These are phyloP conservation scores for Biscogniauxia mediterranea DNA, from an alignment of 2,329 filamentous ascomycete genomes.

Conservation along the genomic window DNA sequence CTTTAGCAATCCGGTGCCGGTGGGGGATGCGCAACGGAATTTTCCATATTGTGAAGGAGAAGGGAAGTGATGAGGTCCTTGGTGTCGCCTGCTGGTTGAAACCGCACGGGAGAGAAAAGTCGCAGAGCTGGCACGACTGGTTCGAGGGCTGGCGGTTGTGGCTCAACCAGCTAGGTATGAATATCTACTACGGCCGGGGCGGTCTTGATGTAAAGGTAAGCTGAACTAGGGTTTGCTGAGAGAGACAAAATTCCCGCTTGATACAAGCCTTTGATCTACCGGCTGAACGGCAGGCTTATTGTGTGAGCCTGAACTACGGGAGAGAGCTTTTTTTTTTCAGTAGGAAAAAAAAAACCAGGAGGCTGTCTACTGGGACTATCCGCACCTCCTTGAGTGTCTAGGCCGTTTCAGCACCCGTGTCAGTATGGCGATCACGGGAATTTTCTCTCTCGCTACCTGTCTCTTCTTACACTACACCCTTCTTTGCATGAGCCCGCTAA, in stretches of 20 bases:
- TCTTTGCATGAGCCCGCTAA: conserved; percentile 14
- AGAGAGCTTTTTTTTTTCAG: not conserved
- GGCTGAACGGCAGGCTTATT: conserved; percentile 16
- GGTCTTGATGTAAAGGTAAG: conserved; percentile 60
- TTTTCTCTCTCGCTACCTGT: conserved; percentile 3
- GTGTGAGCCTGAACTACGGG: not conserved
- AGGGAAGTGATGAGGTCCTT: conserved; percentile 52
- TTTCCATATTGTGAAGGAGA: conserved; percentile 68
- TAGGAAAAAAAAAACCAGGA: not conserved
- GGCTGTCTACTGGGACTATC: not conserved
- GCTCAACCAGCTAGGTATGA: conserved; percentile 64
- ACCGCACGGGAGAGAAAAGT: conserved; percentile 47
- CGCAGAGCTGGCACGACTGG: conserved; percentile 61
- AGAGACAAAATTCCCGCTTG: conserved; percentile 13
- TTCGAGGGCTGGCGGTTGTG: conserved; percentile 65
- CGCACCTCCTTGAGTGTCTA: not conserved
- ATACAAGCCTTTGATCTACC: conserved; percentile 16
- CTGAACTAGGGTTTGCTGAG: conserved; percentile 4
- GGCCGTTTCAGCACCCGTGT: conserved; percentile 21
- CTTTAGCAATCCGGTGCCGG: conserved; percentile 62
- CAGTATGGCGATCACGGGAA: conserved; percentile 17
- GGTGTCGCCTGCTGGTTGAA: conserved; percentile 73
- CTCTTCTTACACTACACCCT: not conserved
- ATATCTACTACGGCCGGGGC: conserved; percentile 65
- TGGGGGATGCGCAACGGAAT: conserved; percentile 70